Base-by-base conservation (phyloP, 1,284 basidiomycete genomes). In the Ustilago bromivora region DNA sequence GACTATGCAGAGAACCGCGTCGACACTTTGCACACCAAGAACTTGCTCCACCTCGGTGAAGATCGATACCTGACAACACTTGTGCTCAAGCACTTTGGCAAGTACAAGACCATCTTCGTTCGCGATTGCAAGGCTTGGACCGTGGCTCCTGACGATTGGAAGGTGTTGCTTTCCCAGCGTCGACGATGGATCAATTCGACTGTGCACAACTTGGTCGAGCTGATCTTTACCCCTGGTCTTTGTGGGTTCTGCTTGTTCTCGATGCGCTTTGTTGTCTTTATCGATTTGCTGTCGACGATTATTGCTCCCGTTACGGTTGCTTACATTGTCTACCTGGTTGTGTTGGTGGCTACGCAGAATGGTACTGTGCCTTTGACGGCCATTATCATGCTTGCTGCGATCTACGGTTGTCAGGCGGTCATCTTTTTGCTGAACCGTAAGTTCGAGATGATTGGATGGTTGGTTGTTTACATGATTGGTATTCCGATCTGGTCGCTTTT, bases 151-250 rank as follows among this genome's bases (percentile, higher is more conserved):
- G 1, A 94, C 89, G 92, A 94, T 81, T 98, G 95, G 94, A 92
- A 92, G 85, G 92, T 99, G 53, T 87, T 99, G 76, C 89, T 99
- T n/a, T 97, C 95, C 11, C 96, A 99, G 87, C 92, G 96, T 88
- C 93, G 96, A 88, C 92, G 95, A 82, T 99, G 97, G 97, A 99
- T 99, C 88, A 99, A 99, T 88, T 98, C 95, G 43, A 99, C 96
- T 0, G 92, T 99, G 36, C 96, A 99, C 89, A 99, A 99, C 87
- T 88, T 99, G 71, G 93, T 92, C 57, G 96, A 98, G 87, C 89
- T 99, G 43, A 89, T 98, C 72, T 94, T 94, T 88, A 88, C 98
- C 82, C 94, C 96, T 53, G 92, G 95, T 76, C 92, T 98, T 72
- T 98, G 95, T 83, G 95, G 96, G 71, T 96, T 97, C 90, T 98